Conservation (phyloP, 2,329 filamentous ascomycete genomes). For the Hymenoscyphus fraxineus region DNA sequence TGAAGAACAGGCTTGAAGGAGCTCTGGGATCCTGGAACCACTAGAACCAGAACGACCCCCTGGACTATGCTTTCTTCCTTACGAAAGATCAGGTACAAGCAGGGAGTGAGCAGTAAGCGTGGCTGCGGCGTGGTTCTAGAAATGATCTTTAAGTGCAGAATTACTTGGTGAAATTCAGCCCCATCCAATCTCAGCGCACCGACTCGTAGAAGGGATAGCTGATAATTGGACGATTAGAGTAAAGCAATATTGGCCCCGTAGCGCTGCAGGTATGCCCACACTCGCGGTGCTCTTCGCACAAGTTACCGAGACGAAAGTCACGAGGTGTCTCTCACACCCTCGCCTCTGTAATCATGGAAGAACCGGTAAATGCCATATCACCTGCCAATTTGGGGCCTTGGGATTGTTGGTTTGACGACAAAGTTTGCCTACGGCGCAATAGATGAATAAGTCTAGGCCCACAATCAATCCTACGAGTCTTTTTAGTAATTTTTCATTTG, state of each 20-base stretch:
- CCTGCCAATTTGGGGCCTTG: neutral
- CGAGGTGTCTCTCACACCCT: neutral
- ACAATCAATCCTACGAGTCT: neutral
- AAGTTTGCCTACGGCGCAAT: neutral
- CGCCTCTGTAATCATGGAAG: neutral
- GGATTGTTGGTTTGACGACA: neutral
- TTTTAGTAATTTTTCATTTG: neutral
- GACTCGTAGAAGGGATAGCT: neutral
- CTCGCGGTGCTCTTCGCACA: neutral
- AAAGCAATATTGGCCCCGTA: constrained; percentile 2
- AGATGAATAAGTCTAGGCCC: neutral
- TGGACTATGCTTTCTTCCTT: constrained; percentile 3
- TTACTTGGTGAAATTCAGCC: constrained; percentile 1
- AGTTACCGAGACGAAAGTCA: constrained; percentile 1
- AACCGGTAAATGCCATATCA: neutral
- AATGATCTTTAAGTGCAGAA: neutral
- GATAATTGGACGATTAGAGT: neutral
- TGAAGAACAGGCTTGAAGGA: neutral
- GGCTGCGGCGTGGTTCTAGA: constrained; percentile 2
- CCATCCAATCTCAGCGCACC: neutral
- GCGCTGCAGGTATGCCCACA: neutral
- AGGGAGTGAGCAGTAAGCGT: constrained; percentile 1
- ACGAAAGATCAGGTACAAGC: neutral
- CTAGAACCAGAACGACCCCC: constrained; percentile 1
- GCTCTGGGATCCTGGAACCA: neutral